These are phyloP conservation scores for Carex arenaria DNA, from an alignment of 202 grass and related monocot species.

Conservation along the genomic window DNA sequence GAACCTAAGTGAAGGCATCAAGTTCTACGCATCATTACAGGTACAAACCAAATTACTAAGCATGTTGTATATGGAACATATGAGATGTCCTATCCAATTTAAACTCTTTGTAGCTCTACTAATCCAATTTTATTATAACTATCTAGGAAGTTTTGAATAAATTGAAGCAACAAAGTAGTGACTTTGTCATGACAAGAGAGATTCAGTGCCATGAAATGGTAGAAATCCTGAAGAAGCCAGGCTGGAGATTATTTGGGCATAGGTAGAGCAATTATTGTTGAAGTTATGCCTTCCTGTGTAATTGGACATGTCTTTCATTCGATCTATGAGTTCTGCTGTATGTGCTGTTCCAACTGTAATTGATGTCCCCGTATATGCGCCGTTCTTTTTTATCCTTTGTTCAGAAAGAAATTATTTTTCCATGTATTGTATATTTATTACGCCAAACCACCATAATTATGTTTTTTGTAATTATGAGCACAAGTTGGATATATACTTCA, in stretches of 20 bases:
- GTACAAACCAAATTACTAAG: constrained; percentile 29
- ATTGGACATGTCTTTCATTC: not conserved
- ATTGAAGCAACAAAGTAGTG: constrained; percentile 36
- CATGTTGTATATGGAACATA: constrained; percentile 1
- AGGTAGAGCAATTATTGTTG: not conserved
- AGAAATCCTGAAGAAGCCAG: constrained; percentile 17
- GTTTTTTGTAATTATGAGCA: not conserved
- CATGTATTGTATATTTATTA: constrained; percentile 16
- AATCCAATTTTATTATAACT: not conserved
- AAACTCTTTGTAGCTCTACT: not conserved
- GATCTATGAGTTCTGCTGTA: not conserved
- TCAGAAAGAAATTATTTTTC: not conserved
- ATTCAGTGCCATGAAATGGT: constrained; percentile 38
- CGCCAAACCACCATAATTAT: not conserved
- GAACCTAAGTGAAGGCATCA: constrained; percentile 83
- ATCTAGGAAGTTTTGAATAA: constrained; percentile 31
- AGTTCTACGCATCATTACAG: constrained; percentile 91
- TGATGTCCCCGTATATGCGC: not conserved
- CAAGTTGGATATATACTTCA: not conserved
- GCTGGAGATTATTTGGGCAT: constrained; percentile 27
- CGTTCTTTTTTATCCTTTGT: not conserved
- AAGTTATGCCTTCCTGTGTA: not conserved
- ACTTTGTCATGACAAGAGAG: constrained; percentile 36
- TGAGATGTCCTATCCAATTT: not conserved
- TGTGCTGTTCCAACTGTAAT: constrained; percentile 6